Evolutionary conservation across 2,329 filamentous ascomycete species (phyloP).

Genomic region (Penicillium brevicompactum): DNA sequence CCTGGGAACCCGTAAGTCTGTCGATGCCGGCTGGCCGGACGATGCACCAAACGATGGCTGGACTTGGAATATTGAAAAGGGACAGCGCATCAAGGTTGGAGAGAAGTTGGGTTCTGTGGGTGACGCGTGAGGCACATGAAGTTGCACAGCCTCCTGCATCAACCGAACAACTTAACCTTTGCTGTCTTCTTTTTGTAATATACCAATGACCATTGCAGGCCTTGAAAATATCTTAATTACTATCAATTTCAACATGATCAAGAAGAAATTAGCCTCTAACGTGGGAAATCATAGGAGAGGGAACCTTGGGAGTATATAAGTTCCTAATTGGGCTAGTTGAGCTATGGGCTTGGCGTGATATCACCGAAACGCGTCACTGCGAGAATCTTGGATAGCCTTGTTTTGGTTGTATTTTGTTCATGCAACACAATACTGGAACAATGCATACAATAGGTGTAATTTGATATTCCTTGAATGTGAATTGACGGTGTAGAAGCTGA

Average conservation of each 20-base stretch:
- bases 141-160: constrained; percentile 8
- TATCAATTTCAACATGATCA: background rate
- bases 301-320: background rate
- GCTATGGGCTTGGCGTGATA: background rate
- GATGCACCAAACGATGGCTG: constrained; percentile 68
- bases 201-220: background rate
- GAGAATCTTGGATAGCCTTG: background rate
- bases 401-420: background rate
- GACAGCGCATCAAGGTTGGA: constrained; percentile 85
- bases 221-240: constrained; percentile 1
- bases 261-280: too few relatives aligned
- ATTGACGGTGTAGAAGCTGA: background rate
- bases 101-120: constrained; percentile 76
- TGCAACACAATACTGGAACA: too few relatives aligned
- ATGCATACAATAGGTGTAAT: too few relatives aligned
- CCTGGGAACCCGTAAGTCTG: constrained; percentile 57
- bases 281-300: too few relatives aligned
- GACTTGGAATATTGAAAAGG: constrained; percentile 83
- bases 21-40: constrained; percentile 63
- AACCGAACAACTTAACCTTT: background rate
- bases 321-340: background rate
- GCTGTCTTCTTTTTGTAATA: constrained; percentile 1
- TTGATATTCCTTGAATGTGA: background rate
- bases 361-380: background rate
- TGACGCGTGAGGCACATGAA: constrained; percentile 9